Conservation (phyloP, 208 protist species). For the Trypanosomatidae sp. region DNA sequence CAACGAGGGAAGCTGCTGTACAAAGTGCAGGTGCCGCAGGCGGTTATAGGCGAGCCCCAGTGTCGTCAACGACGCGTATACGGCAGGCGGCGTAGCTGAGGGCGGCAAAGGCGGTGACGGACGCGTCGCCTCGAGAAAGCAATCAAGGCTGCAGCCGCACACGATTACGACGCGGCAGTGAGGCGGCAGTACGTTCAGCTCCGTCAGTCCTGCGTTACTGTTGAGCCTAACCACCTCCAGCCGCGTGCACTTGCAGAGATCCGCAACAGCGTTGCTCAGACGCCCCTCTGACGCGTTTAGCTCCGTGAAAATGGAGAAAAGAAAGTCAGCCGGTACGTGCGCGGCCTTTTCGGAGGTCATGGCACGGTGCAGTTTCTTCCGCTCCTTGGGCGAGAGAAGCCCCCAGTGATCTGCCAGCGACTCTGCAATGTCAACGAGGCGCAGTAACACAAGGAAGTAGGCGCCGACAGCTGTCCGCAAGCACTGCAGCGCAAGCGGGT, state of each 20-base stretch:
- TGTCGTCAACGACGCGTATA: conserved; percentile 32
- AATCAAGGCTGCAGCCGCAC: conserved; percentile 45
- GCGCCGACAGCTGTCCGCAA: conserved; percentile 36
- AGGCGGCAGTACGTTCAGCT: conserved; percentile 57
- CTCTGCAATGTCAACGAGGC: conserved; percentile 34
- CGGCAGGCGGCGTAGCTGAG: conserved; percentile 6
- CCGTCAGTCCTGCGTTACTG: conserved; percentile 48
- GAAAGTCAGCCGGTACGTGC: conserved; percentile 33
- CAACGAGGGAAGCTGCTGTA: conserved; percentile 48
- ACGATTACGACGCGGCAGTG: conserved; percentile 44
- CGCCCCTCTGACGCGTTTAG: conserved; percentile 52
- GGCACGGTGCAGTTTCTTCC: conserved; percentile 38
- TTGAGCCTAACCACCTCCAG: conserved; percentile 55
- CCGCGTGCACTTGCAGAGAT: conserved; percentile 45
- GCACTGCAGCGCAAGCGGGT: conserved; percentile 26
- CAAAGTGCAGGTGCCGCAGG: conserved; percentile 45
- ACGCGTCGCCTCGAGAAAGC: conserved; percentile 13
- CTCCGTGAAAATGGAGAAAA: conserved; percentile 48
- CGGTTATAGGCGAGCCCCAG: conserved; percentile 70
- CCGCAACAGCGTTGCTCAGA: conserved; percentile 31
- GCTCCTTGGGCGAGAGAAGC: conserved; percentile 37
- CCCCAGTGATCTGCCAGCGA: conserved; percentile 46
- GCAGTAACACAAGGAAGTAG: conserved; percentile 32
- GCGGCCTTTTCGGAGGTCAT: conserved; percentile 41
- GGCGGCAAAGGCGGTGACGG: neutral